Evolutionary conservation across 2,329 filamentous ascomycete species (phyloP).

Genomic region (Cladophialophora immunda): DNA sequence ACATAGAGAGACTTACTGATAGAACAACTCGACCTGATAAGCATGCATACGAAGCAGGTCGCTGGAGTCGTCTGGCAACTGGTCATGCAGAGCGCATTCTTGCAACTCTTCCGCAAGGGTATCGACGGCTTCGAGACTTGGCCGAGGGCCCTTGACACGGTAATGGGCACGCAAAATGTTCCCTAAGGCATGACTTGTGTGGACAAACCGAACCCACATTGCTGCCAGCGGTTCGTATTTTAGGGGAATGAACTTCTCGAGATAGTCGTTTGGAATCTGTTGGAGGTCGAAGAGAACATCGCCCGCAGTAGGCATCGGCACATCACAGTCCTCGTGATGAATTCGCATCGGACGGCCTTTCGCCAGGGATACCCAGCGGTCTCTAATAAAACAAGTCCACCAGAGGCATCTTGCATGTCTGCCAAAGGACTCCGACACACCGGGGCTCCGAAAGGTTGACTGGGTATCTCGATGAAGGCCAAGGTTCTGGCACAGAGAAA

Average conservation of each 20-base stretch:
- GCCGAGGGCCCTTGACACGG: not conserved
- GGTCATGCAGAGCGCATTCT: not conserved
- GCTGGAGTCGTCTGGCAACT: not conserved
- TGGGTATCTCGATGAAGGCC: constrained; percentile 49
- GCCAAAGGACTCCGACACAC: not conserved
- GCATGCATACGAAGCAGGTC: not conserved
- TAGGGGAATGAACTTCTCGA: not conserved
- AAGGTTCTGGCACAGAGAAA: constrained; percentile 53
- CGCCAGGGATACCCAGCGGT: constrained; percentile 6
- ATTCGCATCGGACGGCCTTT: constrained; percentile 18
- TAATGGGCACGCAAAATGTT: not conserved
- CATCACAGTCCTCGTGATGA: constrained; percentile 11
- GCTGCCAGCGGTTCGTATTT: not conserved
- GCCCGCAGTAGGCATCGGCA: not conserved
- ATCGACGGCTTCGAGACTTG: not conserved
- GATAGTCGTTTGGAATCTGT: not conserved
- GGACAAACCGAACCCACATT: not conserved
- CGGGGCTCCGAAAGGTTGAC: not conserved
- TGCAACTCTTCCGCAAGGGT: not conserved
- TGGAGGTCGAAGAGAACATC: not conserved
- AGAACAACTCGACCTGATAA: constrained; percentile 7
- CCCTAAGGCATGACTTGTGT: not conserved
- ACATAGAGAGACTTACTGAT: constrained; percentile 1
- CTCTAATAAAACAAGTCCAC: constrained; percentile 13
- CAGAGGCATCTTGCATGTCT: constrained; percentile 1